Conservation (phyloP, 306 rosid genomes). For the Arachis hypogaea region DNA sequence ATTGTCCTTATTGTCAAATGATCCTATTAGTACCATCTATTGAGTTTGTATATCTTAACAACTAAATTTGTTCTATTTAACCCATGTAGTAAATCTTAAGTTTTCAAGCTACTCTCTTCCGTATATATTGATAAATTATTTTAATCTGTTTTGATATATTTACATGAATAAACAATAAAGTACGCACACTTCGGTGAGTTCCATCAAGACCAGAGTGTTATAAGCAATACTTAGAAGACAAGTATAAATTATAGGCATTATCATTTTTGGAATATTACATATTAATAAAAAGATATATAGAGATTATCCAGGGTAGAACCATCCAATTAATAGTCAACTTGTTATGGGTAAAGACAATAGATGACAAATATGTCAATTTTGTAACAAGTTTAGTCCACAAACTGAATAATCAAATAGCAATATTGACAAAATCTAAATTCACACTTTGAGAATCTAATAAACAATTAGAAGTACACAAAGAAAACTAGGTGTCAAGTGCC, state of each 20-base stretch:
- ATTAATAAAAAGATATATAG: not conserved
- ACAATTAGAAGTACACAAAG: constrained; percentile 6
- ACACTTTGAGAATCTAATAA: constrained; percentile 21
- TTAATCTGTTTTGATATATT: too few relatives aligned
- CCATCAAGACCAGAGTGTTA: not conserved
- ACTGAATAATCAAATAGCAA: not conserved
- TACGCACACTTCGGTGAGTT: not conserved
- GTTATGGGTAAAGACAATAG: not conserved
- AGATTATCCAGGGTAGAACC: not conserved
- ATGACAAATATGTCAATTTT: constrained; percentile 31
- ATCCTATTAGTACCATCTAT: not conserved
- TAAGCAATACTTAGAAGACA: not conserved
- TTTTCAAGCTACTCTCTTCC: too few relatives aligned
- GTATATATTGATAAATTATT: too few relatives aligned
- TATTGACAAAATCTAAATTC: constrained; percentile 24
- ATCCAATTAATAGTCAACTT: constrained; percentile 17
- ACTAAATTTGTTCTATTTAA: too few relatives aligned
- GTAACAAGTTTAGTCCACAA: constrained; percentile 8
- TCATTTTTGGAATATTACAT: not conserved
- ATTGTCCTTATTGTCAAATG: not conserved
- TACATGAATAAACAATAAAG: too few relatives aligned
- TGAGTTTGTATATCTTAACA: not conserved
- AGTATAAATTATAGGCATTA: too few relatives aligned
- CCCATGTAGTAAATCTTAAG: too few relatives aligned
- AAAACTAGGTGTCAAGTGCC: constrained; percentile 1